Evolutionary conservation across 1,139 yeast genomes (phyloP).

Genomic region (Arxiozyma telluris): DNA sequence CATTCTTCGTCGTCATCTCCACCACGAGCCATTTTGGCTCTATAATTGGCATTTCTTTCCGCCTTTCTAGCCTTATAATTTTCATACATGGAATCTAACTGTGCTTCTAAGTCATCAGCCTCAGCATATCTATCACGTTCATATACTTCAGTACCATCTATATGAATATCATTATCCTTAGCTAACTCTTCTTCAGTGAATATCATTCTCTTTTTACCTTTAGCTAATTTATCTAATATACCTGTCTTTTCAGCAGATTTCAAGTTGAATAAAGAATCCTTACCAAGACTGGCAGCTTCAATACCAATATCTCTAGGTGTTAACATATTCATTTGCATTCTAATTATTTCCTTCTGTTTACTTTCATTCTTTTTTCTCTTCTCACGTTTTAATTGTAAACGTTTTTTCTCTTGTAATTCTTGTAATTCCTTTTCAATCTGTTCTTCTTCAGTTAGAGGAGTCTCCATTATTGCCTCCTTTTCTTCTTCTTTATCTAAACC

Average conservation of each 20-base stretch:
- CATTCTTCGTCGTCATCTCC: constrained; percentile 74
- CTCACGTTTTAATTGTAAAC: constrained; percentile 62
- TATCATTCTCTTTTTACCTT: constrained; percentile 76
- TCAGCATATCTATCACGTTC: constrained; percentile 39
- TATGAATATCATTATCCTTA: constrained; percentile 45
- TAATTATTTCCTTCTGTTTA: constrained; percentile 78
- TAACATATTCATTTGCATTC: constrained; percentile 95
- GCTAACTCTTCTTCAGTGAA: constrained; percentile 48
- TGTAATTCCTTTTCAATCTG: constrained; percentile 77
- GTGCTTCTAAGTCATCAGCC: constrained; percentile 65
- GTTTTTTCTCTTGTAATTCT: constrained; percentile 62
- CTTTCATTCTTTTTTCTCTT: constrained; percentile 72
- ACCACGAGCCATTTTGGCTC: constrained; percentile 76
- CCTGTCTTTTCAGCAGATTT: constrained; percentile 83
- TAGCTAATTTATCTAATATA: constrained; percentile 58
- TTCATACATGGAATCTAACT: constrained; percentile 74
- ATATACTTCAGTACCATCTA: constrained; percentile 37
- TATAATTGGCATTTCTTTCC: constrained; percentile 69
- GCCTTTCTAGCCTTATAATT: constrained; percentile 64
- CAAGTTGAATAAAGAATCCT: constrained; percentile 74
- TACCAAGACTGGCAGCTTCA: constrained; percentile 79
- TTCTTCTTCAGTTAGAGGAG: constrained; percentile 77
- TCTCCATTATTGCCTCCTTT: constrained; percentile 45
- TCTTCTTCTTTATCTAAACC: constrained; percentile 55
- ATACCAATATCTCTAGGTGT: constrained; percentile 90